These are phyloP conservation scores for Orbilia ellipsospora DNA, from an alignment of 2,329 filamentous ascomycete species.

Conservation along the genomic window DNA sequence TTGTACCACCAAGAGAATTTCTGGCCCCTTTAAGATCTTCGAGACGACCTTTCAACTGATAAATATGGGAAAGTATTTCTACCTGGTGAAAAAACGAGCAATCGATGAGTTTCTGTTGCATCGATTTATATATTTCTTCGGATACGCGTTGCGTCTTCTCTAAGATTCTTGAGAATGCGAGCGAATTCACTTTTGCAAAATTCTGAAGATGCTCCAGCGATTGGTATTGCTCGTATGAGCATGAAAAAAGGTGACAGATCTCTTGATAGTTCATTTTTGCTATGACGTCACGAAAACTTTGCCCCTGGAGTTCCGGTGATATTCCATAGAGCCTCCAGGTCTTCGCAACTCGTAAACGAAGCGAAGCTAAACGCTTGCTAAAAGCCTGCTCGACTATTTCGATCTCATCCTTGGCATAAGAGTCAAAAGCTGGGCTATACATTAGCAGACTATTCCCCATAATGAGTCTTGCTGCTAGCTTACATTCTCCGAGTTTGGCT, in stretches of 20 bases:
- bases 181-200: constrained; percentile 5
- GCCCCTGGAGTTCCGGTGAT: background rate
- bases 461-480: background rate
- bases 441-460: background rate
- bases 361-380: background rate
- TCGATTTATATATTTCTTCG: background rate
- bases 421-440: background rate
- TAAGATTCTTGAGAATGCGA: constrained; percentile 5
- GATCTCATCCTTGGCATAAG: constrained; percentile 1
- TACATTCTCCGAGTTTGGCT: background rate
- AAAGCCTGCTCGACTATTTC: background rate
- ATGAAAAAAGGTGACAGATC: constrained; percentile 3
- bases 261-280: background rate
- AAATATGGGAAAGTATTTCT: background rate
- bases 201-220: background rate
- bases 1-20: background rate
- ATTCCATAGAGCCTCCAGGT: constrained; percentile 2
- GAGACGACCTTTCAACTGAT: background rate
- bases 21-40: background rate
- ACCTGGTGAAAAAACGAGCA: constrained; percentile 1
- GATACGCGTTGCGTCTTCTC: background rate
- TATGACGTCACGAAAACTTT: background rate
- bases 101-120: constrained; percentile 3
- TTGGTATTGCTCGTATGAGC: constrained; percentile 1
- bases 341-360: constrained; percentile 1